These are phyloP conservation scores for Aspergillus ochraceus DNA, from an alignment of 2,329 filamentous ascomycete genomes.

Conservation along the genomic window DNA sequence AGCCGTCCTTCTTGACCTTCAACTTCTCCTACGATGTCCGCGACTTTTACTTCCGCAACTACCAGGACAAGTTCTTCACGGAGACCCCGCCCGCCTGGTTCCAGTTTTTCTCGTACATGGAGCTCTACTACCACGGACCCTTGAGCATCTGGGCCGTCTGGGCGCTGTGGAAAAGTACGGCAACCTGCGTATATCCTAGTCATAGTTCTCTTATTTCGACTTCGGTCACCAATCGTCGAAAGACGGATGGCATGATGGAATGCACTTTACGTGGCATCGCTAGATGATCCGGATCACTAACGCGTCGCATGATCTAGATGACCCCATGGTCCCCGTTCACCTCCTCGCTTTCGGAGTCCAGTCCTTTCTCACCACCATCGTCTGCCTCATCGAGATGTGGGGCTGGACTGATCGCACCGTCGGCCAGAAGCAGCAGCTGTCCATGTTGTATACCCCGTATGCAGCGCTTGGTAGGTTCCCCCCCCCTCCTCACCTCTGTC, in stretches of 20 bases:
- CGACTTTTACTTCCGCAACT: constrained; percentile 60
- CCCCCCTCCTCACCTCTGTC: background rate
- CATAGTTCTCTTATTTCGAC: background rate
- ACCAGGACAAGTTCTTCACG: constrained; percentile 65
- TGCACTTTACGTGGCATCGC: too few species aligned
- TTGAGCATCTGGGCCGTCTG: constrained; percentile 60
- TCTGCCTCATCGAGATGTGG: constrained; percentile 62
- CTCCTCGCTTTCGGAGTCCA: constrained; percentile 61
- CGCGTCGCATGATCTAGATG: constrained; percentile 40
- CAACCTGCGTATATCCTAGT: background rate
- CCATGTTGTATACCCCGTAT: constrained; percentile 59
- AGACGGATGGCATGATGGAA: too few species aligned
- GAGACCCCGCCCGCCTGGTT: constrained; percentile 60
- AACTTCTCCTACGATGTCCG: constrained; percentile 52
- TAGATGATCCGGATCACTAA: too few species aligned
- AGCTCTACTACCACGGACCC: constrained; percentile 62
- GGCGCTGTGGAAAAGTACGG: constrained; percentile 53
- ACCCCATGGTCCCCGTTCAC: constrained; percentile 59
- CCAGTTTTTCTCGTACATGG: constrained; percentile 56
- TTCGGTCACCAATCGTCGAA: too few species aligned
- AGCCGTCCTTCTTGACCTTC: constrained; percentile 54
- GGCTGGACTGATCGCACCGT: constrained; percentile 53
- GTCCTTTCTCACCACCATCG: constrained; percentile 61
- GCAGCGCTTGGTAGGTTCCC: constrained; percentile 52
- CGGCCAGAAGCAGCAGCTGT: constrained; percentile 51